phyloP scores from a whole-genome alignment of 2,329 filamentous ascomycete species.

The Tolypocladium album region DNA sequence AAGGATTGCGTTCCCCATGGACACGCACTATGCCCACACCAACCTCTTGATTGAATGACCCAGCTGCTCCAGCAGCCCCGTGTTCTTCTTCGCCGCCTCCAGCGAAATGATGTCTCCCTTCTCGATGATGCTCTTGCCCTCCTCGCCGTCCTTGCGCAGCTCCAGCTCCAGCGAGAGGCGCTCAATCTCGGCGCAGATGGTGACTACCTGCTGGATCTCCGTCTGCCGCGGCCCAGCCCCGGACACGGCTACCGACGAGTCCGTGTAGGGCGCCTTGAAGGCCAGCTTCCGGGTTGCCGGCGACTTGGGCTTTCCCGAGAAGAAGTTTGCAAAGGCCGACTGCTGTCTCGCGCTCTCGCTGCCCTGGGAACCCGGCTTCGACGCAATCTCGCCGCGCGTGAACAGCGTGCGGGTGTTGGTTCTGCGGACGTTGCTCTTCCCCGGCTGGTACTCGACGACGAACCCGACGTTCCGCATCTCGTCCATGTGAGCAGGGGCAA shows the following conservation, averaged over 20 bases:
- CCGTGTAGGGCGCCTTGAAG: conserved; percentile 43
- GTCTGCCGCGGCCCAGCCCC: conserved; percentile 34
- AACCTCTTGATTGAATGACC: conserved; percentile 88
- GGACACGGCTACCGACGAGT: conserved; percentile 44
- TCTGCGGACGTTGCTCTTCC: conserved; percentile 59
- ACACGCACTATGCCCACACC: conserved; percentile 56
- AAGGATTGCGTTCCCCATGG: not conserved
- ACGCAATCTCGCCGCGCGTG: conserved; percentile 27
- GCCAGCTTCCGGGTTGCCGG: conserved; percentile 33
- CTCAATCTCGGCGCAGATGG: conserved; percentile 68
- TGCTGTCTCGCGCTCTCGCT: conserved; percentile 14
- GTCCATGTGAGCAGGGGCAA: conserved; percentile 68
- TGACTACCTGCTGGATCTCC: conserved; percentile 45
- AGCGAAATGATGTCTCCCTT: conserved; percentile 68
- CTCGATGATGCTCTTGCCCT: conserved; percentile 37
- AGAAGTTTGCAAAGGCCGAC: conserved; percentile 28
- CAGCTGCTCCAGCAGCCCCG: conserved; percentile 74
- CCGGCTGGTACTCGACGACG: conserved; percentile 64
- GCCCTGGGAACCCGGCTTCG: conserved; percentile 11
- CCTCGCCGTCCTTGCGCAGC: conserved; percentile 28
- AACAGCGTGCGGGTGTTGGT: conserved; percentile 79
- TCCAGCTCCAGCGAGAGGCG: conserved; percentile 46
- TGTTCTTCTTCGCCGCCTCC: conserved; percentile 76
- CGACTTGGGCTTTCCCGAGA: conserved; percentile 25
- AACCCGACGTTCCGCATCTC: conserved; percentile 75